A percentile compares a stretch with the other conserved stretches of the same genome.
Evolutionary conservation across 805 yeast genomes (phyloP).

Genomic region (Barnettozyma populi): DNA sequence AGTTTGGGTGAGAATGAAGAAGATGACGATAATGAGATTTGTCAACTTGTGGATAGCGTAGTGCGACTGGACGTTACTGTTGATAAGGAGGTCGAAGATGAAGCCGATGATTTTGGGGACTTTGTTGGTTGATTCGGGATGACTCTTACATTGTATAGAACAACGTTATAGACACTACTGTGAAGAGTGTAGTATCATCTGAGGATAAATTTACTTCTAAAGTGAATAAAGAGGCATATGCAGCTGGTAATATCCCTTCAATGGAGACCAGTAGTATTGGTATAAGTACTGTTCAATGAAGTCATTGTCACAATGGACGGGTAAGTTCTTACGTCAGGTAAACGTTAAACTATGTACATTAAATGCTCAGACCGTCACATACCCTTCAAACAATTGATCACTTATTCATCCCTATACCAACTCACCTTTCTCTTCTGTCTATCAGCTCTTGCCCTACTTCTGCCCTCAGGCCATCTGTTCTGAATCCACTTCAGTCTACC

Average conservation of each 20-base stretch:
- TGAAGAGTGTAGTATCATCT: not conserved
- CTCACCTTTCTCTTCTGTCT: conserved; percentile 50
- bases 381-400: not conserved
- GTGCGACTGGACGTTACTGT: not conserved
- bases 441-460: conserved; percentile 47
- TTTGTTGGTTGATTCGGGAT: conserved; percentile 13
- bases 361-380: not conserved
- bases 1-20: not conserved
- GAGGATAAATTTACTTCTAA: no score
- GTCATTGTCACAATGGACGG: no score
- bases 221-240: no score
- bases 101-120: conserved; percentile 25
- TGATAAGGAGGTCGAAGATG: conserved; percentile 4
- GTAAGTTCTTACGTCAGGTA: not conserved
- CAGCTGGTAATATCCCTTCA: no score
- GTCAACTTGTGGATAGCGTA: not conserved
- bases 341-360: conserved; percentile 2
- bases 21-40: not conserved
- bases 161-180: not conserved
- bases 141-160: not conserved
- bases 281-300: no score
- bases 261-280: no score
- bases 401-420: conserved; percentile 48
- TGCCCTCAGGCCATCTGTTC: conserved; percentile 43
- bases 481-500: conserved; percentile 40